These are phyloP conservation scores for Zygosaccharomyces siamensis DNA, from an alignment of 805 yeast genomes.

Conservation along the genomic window DNA sequence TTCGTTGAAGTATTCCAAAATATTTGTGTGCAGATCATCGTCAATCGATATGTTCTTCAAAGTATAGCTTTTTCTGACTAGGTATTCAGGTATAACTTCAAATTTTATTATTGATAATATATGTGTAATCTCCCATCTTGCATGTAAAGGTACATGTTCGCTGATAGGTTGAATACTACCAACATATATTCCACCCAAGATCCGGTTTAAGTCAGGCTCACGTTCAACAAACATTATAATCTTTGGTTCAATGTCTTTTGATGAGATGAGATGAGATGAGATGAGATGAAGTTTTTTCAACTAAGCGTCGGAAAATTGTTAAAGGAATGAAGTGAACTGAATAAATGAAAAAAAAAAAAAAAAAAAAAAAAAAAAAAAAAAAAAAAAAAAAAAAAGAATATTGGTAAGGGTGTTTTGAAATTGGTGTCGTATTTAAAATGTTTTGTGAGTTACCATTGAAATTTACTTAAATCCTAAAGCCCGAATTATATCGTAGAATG, in stretches of 20 bases:
- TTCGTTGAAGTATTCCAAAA: constrained; percentile 56
- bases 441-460: background rate
- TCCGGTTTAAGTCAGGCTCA: constrained; percentile 40
- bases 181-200: constrained; percentile 75
- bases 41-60: constrained; percentile 62
- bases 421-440: background rate
- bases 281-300: constrained; percentile 17
- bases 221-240: constrained; percentile 4
- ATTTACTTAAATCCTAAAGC: background rate
- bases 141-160: constrained; percentile 46
- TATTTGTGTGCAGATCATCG: constrained; percentile 64
- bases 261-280: constrained; percentile 17
- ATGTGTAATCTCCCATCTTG: constrained; percentile 57
- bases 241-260: background rate
- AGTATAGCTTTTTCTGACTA: constrained; percentile 41
- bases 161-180: constrained; percentile 68
- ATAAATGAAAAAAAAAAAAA: background rate
- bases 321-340: too few relatives aligned
- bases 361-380: background rate
- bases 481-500: background rate
- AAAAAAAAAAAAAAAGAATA: background rate
- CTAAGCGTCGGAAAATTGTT: background rate
- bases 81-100: constrained; percentile 49
- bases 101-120: constrained; percentile 69
- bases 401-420: too few relatives aligned